These are phyloP conservation scores for Talaromyces trachyspermus DNA, from an alignment of 495 filamentous ascomycete genomes.

Conservation along the genomic window DNA sequence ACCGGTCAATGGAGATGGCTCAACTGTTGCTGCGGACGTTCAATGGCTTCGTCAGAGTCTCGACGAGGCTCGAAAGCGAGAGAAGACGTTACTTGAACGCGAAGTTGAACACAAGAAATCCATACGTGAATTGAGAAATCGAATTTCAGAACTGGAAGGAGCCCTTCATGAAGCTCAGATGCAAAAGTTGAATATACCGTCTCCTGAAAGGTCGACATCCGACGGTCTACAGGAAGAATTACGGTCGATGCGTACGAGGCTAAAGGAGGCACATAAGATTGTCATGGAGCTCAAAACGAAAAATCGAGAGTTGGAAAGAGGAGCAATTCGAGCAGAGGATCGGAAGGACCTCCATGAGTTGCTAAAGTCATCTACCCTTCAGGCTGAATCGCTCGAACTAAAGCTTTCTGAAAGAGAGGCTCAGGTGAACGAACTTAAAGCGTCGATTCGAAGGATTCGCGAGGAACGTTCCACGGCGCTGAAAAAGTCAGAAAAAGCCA, in stretches of 20 bases:
- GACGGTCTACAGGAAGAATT: constrained; percentile 53
- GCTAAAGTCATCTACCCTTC: constrained; percentile 58
- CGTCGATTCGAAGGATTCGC: constrained; percentile 47
- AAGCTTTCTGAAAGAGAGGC: constrained; percentile 47
- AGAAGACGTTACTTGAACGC: constrained; percentile 53
- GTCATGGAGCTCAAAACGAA: constrained; percentile 50
- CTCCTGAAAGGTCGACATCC: constrained; percentile 45
- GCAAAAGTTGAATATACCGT: constrained; percentile 38
- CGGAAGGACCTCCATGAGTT: constrained; percentile 59
- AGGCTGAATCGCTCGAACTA: constrained; percentile 56
- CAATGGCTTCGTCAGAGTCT: constrained; percentile 53
- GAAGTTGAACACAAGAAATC: constrained; percentile 52
- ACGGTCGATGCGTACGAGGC: constrained; percentile 52
- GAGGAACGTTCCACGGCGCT: constrained; percentile 49
- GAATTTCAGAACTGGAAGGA: constrained; percentile 48
- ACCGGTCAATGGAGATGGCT: constrained; percentile 23
- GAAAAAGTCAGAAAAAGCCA: constrained; percentile 39
- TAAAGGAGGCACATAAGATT: constrained; percentile 53
- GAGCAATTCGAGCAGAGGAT: constrained; percentile 47
- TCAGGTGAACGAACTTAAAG: constrained; percentile 48
- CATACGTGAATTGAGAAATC: constrained; percentile 45
- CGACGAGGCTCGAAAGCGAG: constrained; percentile 54
- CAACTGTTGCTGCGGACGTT: constrained; percentile 46
- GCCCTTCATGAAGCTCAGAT: constrained; percentile 48
- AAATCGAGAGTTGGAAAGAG: constrained; percentile 39